phyloP scores from a whole-genome alignment of 73 alveolate genomes.

The Paramecium biaurelia region DNA sequence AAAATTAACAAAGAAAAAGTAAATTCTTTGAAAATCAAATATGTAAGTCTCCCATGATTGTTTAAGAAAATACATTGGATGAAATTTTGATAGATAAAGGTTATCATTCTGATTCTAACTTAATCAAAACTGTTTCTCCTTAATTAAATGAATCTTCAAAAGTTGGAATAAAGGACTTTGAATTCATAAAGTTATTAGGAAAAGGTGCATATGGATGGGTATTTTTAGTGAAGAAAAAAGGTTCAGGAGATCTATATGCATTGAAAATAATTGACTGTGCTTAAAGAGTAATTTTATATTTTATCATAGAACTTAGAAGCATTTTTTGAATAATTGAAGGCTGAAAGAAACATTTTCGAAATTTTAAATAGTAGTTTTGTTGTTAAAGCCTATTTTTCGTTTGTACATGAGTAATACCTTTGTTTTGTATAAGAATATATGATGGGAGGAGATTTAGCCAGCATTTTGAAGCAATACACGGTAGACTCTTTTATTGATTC shows the following conservation, averaged over 20 bases:
- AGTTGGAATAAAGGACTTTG: slow-evolving; percentile 62
- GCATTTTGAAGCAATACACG: slow-evolving; percentile 50
- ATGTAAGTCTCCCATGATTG: not conserved
- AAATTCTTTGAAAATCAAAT: not conserved
- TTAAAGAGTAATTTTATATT: not conserved
- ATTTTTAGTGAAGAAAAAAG: slow-evolving; percentile 45
- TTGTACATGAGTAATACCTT: slow-evolving; percentile 57
- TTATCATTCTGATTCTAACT: slow-evolving; percentile 39
- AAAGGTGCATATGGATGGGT: slow-evolving; percentile 68
- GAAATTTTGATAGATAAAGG: slow-evolving; percentile 2
- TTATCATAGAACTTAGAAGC: not conserved
- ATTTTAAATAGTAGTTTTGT: slow-evolving; percentile 41
- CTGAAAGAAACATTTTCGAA: slow-evolving; percentile 58
- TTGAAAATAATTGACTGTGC: slow-evolving; percentile 59
- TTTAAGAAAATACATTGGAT: not conserved
- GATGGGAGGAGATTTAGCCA: slow-evolving; percentile 66
- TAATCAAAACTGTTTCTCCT: not conserved
- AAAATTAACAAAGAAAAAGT: not conserved
- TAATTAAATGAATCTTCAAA: not conserved
- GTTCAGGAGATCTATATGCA: slow-evolving; percentile 64
- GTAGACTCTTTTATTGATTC: not conserved
- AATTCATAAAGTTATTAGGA: slow-evolving; percentile 40
- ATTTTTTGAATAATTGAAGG: slow-evolving; percentile 34
- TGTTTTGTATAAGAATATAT: slow-evolving; percentile 66
- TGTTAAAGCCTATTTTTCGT: slow-evolving; percentile 56